phyloP scores from a whole-genome alignment of 139 green algal genomes.

The Ettlia oleoabundans region DNA sequence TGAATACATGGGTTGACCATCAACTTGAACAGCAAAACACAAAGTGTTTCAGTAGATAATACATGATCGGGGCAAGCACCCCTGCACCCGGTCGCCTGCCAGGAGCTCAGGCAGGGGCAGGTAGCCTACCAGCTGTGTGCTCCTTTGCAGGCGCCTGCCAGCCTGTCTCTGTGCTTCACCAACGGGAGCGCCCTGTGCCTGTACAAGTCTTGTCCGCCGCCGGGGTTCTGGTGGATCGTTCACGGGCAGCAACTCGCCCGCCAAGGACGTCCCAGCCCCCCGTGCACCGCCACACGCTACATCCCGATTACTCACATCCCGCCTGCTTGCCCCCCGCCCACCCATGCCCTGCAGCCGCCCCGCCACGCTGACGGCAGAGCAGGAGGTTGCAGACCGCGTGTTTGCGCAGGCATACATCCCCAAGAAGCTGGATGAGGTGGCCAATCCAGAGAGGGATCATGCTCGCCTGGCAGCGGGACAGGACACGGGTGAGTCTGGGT shows the following conservation, averaged over 20 bases:
- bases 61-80: neutral
- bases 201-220: too few relatives aligned
- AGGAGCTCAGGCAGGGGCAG: too few relatives aligned
- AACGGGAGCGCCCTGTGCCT: too few relatives aligned
- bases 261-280: neutral
- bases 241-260: neutral
- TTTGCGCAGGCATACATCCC: conserved; percentile 90
- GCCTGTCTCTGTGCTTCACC: too few relatives aligned
- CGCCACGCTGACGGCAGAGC: conserved; percentile 33
- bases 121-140: too few relatives aligned
- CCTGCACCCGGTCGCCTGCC: too few relatives aligned
- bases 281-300: neutral
- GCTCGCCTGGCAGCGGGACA: conserved; percentile 64
- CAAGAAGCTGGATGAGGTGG: conserved; percentile 87
- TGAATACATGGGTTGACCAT: conserved; percentile 30
- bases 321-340: neutral
- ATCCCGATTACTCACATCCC: neutral
- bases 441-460: conserved; percentile 87
- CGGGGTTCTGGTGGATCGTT: too few relatives aligned
- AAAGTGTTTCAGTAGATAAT: neutral
- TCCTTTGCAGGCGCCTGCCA: too few relatives aligned
- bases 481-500: neutral
- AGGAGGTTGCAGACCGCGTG: conserved; percentile 49
- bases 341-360: conserved; percentile 19
- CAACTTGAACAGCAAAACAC: neutral